Base-by-base conservation (phyloP, 495 filamentous ascomycete species). In the Penicillium canariense region DNA sequence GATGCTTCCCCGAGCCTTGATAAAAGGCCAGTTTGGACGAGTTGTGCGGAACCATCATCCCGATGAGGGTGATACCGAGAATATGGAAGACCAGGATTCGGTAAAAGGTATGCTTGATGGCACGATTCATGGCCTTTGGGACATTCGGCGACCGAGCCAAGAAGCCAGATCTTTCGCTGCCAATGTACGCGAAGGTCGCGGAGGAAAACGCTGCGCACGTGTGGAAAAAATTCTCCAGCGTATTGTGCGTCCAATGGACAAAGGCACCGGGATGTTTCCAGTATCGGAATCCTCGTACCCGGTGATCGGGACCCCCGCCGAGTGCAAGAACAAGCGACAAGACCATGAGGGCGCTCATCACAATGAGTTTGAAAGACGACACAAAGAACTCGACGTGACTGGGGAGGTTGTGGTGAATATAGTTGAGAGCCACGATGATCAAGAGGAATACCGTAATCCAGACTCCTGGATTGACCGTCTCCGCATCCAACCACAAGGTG, bases 41-140 rank as follows among this genome's bases (percentile, higher is more conserved):
- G 58, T 83, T 69, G 52, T 79, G 79, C 5, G 81, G 80, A 0
- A 83, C 73, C 12, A 81, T 67, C 70, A 82, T 75, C n/a, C 79
- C 78, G 7, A 85, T 50, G 2, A 74, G 54, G 35, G 77, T 71
- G 32, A 83, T 62, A 0, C 72, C 70, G 22, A 82, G 60, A 38
- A 81, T 65, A 69, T 94, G 93, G 74, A 95, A 90, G 67, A 93
- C 77, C 54, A 87, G 55, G 56, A 95, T 89, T 28, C 91, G 86
- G 69, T 86, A 91, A 63, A 95, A 92, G 45, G 85, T 87, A 56
- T 88, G 81, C 52, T 83, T 85, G 34, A 85, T 84, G 4, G 91
- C 89, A 52, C 79, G 77, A 35, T 88, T 87, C 31, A 92, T 86
- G 12, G 82, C 82, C 61, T 82, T 82, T 48, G 81, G 76, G 0